Conservation (phyloP, 768 basidiomycete species). For the Kwoniella sp. region DNA sequence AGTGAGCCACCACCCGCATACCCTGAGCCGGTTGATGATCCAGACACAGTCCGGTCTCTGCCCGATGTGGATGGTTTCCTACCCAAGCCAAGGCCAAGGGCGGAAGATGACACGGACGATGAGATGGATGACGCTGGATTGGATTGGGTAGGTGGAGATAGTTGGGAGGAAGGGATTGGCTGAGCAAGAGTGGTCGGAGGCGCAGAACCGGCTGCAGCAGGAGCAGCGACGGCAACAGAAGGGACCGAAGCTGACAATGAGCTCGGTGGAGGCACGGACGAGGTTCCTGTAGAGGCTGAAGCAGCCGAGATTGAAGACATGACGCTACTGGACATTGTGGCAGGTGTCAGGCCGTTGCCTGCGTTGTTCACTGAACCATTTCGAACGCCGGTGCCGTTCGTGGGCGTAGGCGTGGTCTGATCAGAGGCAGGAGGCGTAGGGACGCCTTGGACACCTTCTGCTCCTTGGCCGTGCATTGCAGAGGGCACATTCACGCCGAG, state of each 20-base stretch:
- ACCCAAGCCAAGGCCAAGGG: conserved; percentile 6
- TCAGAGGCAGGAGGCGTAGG: conserved; percentile 2
- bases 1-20: conserved; percentile 42
- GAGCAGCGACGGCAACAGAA: neutral
- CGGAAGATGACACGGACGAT: conserved; percentile 14
- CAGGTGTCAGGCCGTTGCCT: conserved; percentile 10
- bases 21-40: conserved; percentile 9
- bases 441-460: conserved; percentile 25
- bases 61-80: conserved; percentile 15
- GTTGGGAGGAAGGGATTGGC: conserved; percentile 5
- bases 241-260: neutral
- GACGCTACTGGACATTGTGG: conserved; percentile 32
- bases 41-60: conserved; percentile 30
- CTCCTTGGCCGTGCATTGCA: conserved; percentile 13
- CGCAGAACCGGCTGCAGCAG: neutral
- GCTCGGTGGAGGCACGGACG: conserved; percentile 1
- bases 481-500: conserved; percentile 28
- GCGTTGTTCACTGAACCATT: neutral
- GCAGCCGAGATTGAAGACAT: conserved; percentile 27
- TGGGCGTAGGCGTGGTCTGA: conserved; percentile 1
- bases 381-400: neutral
- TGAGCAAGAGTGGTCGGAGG: neutral
- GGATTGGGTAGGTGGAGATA: conserved; percentile 2
- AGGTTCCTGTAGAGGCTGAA: conserved; percentile 17
- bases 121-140: conserved; percentile 20